phyloP scores from a whole-genome alignment of 441 rosid species.

The Codiaeum variegatum region DNA sequence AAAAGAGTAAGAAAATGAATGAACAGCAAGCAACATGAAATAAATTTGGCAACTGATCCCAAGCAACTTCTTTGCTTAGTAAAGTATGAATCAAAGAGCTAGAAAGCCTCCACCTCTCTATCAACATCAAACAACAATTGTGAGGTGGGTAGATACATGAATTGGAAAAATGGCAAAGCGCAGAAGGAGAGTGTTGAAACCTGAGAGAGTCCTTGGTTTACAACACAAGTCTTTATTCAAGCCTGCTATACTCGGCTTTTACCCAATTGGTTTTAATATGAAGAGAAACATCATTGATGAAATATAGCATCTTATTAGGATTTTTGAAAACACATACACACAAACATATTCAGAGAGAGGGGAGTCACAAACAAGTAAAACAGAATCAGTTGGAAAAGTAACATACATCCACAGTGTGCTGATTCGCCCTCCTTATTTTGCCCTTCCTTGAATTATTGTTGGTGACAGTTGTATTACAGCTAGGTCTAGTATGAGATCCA shows the following conservation, averaged over 20 bases:
- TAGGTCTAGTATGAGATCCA: slow-evolving; percentile 16
- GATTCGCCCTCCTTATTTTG: slow-evolving; percentile 25
- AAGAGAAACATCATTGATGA: neutral
- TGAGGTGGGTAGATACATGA: neutral
- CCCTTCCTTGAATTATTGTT: slow-evolving; percentile 25
- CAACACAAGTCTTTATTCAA: neutral
- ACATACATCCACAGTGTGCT: slow-evolving; percentile 27
- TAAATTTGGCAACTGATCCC: neutral
- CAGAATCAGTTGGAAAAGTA: slow-evolving; percentile 4
- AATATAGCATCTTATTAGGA: neutral
- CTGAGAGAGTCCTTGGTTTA: neutral
- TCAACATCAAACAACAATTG: neutral
- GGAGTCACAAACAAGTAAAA: slow-evolving; percentile 5
- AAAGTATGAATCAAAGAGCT: neutral
- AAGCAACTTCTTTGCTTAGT: neutral
- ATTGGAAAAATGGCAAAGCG: neutral
- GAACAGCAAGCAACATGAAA: neutral
- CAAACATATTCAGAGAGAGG: neutral
- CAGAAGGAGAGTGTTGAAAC: neutral
- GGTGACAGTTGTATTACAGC: slow-evolving; percentile 13
- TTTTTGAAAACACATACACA: too few species aligned
- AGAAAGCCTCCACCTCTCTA: neutral
- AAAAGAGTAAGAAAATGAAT: neutral
- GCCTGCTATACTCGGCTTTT: neutral
- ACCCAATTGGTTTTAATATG: neutral